Evolutionary conservation across 257 asterid species (phyloP).

Genomic region (Solanum arcanum): DNA sequence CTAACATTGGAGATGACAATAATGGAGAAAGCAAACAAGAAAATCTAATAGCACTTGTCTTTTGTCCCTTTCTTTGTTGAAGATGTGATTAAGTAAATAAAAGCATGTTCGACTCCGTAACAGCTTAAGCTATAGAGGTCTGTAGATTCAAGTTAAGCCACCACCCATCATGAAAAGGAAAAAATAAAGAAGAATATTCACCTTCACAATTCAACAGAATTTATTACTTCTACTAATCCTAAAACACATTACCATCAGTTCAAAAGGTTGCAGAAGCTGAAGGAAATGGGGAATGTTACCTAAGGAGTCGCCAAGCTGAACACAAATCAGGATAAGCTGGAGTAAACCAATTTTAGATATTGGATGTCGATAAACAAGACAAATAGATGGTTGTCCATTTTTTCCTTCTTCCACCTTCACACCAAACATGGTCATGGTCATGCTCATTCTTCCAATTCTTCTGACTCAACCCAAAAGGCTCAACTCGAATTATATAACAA

Average conservation of each 20-base stretch:
- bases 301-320: slow-evolving; percentile 65
- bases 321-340: slow-evolving; percentile 38
- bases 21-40: neutral
- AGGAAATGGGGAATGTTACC: slow-evolving; percentile 19
- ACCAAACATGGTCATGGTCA: slow-evolving; percentile 45
- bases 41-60: neutral
- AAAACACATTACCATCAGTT: too few relatives aligned
- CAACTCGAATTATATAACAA: neutral
- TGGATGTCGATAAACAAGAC: slow-evolving; percentile 65
- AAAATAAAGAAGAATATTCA: neutral
- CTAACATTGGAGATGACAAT: neutral
- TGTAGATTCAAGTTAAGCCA: neutral
- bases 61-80: neutral
- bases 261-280: neutral
- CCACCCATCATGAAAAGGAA: neutral
- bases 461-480: neutral
- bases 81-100: neutral
- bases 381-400: slow-evolving; percentile 58
- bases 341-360: slow-evolving; percentile 49
- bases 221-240: neutral
- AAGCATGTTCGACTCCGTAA: neutral
- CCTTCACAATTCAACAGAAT: neutral
- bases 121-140: neutral
- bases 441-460: neutral
- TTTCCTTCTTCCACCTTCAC: slow-evolving; percentile 62